These are phyloP conservation scores for Schwanniomyces etchellsii DNA, from an alignment of 1,139 yeast species.

Conservation along the genomic window DNA sequence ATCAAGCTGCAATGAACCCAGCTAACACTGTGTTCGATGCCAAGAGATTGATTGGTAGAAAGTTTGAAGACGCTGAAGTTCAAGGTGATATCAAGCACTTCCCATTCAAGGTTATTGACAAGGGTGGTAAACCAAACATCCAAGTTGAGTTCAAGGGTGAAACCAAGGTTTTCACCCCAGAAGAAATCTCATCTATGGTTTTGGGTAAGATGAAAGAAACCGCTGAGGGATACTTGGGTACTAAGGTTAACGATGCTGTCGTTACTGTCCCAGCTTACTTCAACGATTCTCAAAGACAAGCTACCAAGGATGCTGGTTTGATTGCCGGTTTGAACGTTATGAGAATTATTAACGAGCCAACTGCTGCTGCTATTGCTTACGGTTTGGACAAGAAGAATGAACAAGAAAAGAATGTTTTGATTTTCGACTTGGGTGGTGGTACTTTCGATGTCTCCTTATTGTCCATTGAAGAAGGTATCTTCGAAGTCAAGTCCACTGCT, in stretches of 20 bases:
- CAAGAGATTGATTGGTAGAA: slow-evolving; percentile 73
- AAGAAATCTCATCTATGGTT: slow-evolving; percentile 95
- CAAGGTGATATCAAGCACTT: slow-evolving; percentile 39
- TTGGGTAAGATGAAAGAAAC: slow-evolving; percentile 59
- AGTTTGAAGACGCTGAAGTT: slow-evolving; percentile 37
- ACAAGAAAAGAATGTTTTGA: slow-evolving; percentile 66
- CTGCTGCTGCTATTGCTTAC: slow-evolving; percentile 48
- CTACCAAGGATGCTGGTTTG: slow-evolving; percentile 46
- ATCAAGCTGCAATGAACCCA: slow-evolving; percentile 98
- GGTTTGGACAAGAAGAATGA: slow-evolving; percentile 60
- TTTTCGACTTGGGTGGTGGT: slow-evolving; percentile 49
- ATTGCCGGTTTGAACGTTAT: slow-evolving; percentile 46
- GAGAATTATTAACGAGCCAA: slow-evolving; percentile 47
- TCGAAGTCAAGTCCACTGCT: slow-evolving; percentile 96
- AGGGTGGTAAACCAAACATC: slow-evolving; percentile 80
- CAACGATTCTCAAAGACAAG: slow-evolving; percentile 48
- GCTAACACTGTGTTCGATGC: slow-evolving; percentile 95
- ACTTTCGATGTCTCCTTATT: slow-evolving; percentile 60
- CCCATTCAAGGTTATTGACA: slow-evolving; percentile 49
- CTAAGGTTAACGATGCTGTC: slow-evolving; percentile 40
- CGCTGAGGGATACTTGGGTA: slow-evolving; percentile 41
- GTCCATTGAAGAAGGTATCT: slow-evolving; percentile 93
- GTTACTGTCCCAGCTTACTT: slow-evolving; percentile 48
- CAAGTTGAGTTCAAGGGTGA: slow-evolving; percentile 94
- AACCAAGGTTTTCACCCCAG: slow-evolving; percentile 92